Conservation (phyloP, 2,329 filamentous ascomycete genomes). For the Lachnellula suecica region DNA sequence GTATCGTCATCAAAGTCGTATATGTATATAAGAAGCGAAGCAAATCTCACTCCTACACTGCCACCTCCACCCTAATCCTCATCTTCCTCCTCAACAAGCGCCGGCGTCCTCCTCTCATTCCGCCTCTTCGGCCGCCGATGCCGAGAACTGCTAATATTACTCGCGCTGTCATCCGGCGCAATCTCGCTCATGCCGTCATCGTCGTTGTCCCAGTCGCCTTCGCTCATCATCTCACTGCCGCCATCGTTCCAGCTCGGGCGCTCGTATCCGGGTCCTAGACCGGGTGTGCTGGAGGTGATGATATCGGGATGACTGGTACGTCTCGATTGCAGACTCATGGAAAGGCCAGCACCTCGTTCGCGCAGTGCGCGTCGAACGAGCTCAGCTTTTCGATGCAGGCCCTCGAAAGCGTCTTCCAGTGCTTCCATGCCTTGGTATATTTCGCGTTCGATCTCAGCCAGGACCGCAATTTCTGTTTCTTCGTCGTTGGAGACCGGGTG, state of each 20-base stretch:
- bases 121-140: constrained; percentile 66
- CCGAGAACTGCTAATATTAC: constrained; percentile 73
- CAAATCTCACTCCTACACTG: too few relatives aligned
- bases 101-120: constrained; percentile 69
- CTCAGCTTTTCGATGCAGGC: constrained; percentile 83
- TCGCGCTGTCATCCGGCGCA: constrained; percentile 77
- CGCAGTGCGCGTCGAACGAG: constrained; percentile 74
- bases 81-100: constrained; percentile 69
- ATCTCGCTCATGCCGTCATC: constrained; percentile 59
- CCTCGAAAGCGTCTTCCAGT: constrained; percentile 91
- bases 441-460: constrained; percentile 89
- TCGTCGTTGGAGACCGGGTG: constrained; percentile 84
- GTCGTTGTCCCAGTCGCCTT: constrained; percentile 33
- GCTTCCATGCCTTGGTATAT: constrained; percentile 94
- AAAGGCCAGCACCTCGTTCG: constrained; percentile 76
- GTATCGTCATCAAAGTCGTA: too few relatives aligned
- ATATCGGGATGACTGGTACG: constrained; percentile 26
- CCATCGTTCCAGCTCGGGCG: constrained; percentile 28
- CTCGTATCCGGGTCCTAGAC: constrained; percentile 33
- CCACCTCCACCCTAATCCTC: constrained; percentile 35
- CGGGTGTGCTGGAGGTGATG: constrained; percentile 42
- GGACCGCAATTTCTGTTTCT: constrained; percentile 85
- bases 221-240: constrained; percentile 47
- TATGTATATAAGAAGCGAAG: too few relatives aligned
- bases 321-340: constrained; percentile 31